A percentile compares a stretch with the other conserved stretches of the same genome.
Conservation (phyloP, 169 alveolate species). For the Plasmodium ovale region DNA sequence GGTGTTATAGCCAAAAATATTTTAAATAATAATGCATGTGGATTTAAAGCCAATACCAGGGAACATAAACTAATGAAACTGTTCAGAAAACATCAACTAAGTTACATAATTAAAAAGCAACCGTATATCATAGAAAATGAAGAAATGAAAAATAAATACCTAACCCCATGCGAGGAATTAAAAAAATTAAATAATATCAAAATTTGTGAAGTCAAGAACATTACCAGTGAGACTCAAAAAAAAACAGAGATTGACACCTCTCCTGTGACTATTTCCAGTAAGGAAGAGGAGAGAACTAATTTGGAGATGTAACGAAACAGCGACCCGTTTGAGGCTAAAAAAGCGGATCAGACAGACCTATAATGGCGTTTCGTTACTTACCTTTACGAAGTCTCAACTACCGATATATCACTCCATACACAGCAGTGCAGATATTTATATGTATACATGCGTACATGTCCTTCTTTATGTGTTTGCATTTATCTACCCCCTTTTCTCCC, state of each 20-base stretch:
- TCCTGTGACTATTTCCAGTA: no score
- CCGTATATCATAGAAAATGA: constrained; percentile 70
- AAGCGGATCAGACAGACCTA: no score
- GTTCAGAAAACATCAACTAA: constrained; percentile 72
- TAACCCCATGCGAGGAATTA: constrained; percentile 63
- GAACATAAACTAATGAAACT: constrained; percentile 36
- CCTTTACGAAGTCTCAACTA: no score
- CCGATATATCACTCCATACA: no score
- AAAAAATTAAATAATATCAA: constrained; percentile 22
- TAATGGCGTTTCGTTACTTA: no score
- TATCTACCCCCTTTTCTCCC: background rate
- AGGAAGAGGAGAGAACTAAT: no score
- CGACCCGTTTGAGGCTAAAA: no score
- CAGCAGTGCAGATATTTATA: no score
- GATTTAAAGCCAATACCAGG: constrained; percentile 59
- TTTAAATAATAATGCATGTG: constrained; percentile 65
- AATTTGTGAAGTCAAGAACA: constrained; percentile 17
- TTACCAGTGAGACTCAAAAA: background rate
- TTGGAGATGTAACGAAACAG: no score
- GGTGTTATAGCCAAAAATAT: constrained; percentile 41
- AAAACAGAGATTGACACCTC: background rate
- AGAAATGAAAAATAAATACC: constrained; percentile 58
- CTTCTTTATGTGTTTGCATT: background rate
- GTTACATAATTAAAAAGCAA: constrained; percentile 61
- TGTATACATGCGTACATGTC: background rate